Base-by-base conservation (phyloP, 805 yeast genomes). In the Metschnikowia arizonensis region DNA sequence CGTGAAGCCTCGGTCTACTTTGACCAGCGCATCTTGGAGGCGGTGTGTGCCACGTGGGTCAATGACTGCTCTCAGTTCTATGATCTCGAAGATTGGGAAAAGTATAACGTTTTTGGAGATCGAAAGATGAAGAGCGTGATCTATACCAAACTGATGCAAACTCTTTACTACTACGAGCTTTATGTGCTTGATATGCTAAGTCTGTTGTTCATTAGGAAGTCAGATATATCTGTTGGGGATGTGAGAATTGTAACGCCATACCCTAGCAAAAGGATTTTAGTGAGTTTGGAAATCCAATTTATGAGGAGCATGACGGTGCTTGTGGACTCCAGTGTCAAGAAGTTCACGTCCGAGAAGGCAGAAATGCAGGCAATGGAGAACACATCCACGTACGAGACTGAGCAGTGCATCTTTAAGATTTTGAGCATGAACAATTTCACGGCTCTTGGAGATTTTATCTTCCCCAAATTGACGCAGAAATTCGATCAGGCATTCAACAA, bases 371-470 rank as follows among this genome's bases (percentile, higher is more conserved):
- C 62, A 15, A 19, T 29, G 40, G 52, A 33, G 21, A 44, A 38
- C 3, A 33, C 46, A 2, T 37, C 44, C 8, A 48, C 50, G 10
- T 39, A 49, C 25, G 56, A 58, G 28, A 49, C 57, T 14, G 63
- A 58, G 23, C 56, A 57, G 24, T 65, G 65, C 21, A 55, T 61
- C 8, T 71, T 57, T 58, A 71, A 71, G 49, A 61, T 71, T 1
- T 56, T 71, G 41, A 67, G 74, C 4, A 71, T 71, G 74, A 71
- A 71, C 53, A 71, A 71, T 50, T 65, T 69, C 45, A 72, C 70
- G 32, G 62, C 59, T 32, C 55, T 71, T 14, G 64, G 68, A 1
- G 56, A 64, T 33, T 45, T 47, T 4, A 53, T 64, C 1, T 67
- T 61, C 47, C 74, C 74, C 1, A 47, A 47, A 21, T 52, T 71